Conservation (phyloP, 129 eudicot species). For the Escallonia rubra region DNA sequence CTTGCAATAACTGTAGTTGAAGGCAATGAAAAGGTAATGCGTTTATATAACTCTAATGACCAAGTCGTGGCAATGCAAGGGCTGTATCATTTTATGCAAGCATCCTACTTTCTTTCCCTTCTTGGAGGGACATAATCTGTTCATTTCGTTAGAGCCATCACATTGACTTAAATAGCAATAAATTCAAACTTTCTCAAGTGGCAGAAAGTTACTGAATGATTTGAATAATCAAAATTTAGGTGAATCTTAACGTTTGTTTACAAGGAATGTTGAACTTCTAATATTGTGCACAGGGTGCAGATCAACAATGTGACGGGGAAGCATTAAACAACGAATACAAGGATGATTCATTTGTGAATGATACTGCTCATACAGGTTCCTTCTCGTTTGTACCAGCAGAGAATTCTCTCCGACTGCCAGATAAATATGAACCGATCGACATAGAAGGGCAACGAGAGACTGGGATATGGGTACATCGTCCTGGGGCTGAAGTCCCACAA, state of each 20-base stretch:
- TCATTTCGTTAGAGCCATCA: too few species aligned
- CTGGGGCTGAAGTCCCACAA: conserved; percentile 76
- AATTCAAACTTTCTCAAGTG: neutral
- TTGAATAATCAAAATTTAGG: too few species aligned
- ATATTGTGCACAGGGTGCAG: conserved; percentile 25
- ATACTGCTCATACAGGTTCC: conserved; percentile 20
- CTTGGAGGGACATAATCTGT: too few species aligned
- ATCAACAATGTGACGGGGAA: conserved; percentile 32
- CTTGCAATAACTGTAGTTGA: conserved; percentile 61
- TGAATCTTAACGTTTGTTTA: too few species aligned
- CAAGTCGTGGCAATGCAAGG: neutral
- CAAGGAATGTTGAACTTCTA: neutral
- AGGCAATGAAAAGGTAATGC: conserved; percentile 45
- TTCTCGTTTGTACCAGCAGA: conserved; percentile 15
- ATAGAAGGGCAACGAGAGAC: conserved; percentile 69
- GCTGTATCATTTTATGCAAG: neutral
- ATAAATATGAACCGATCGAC: conserved; percentile 64
- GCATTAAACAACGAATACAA: conserved; percentile 21
- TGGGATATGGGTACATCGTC: conserved; percentile 88
- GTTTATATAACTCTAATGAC: neutral
- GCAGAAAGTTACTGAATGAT: too few species aligned
- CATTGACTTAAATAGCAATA: too few species aligned
- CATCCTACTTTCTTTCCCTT: too few species aligned
- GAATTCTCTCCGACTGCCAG: conserved; percentile 32
- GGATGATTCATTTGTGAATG: conserved; percentile 24